Evolutionary conservation across 1,139 yeast species (phyloP), one percentile per base, ranked within the genome.

Genomic region (Hansenula anomala): DNA sequence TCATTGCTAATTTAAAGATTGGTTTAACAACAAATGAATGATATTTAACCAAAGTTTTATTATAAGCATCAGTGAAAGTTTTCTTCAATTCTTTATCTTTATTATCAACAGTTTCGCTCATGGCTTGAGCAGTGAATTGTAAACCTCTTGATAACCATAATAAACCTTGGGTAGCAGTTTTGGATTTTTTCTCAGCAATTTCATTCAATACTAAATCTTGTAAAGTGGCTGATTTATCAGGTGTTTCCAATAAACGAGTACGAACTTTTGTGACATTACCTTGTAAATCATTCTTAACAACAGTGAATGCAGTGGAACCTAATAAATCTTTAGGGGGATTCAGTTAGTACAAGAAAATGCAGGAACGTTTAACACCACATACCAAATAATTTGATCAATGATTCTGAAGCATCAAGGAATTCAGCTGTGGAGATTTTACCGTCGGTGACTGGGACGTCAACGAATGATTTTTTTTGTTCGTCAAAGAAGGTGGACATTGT

Each of bases 1-100:
- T 86, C 96, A 88, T 88, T 41, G 96, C 96, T 59, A 89, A 73
- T 71, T 85, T 86, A 74, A 88, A 89, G 43, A 88, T 78, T 22
- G 96, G 96, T 58, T 84, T 83, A 48, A 88, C 72, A 56, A 88
- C 68, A 73, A 88, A 78, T 42, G 83, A 81, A 65, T 88, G 97
- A 64, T 78, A 80, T 62, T 88, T 80, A 42, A 85, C 74, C 60
- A 88, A 74, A 4, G 96, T 88, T 63, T 80, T 82, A 46, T 71
- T 59, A 67, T 88, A 88, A 20, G 96, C 86, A 52, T 80, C 85
- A 39, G 92, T 85, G 70, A 88, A 88, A 15, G 95, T 79, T 55
- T 71, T 76, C 41, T 84, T 69, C 60, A 88, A 70, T 64, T 88
- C 97, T 41, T 60, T 61, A 41, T 69, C 66, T 41, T 80, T 77